Base-by-base conservation (phyloP, 177 flowering plant genomes). In the Vitis hybrid region DNA sequence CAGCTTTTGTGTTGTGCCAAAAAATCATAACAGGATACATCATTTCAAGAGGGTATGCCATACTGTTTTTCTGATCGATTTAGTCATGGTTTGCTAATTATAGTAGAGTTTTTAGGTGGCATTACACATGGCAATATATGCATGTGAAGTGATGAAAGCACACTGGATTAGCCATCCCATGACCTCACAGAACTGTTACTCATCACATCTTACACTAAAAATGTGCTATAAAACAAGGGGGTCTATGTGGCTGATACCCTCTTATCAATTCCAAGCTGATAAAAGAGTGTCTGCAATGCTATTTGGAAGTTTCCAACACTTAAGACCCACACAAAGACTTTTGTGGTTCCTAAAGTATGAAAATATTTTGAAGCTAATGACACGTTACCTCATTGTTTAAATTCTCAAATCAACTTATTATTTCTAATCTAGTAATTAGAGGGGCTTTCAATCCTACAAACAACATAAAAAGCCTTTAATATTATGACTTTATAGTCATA, bases 261-360 rank as follows among this genome's bases (percentile, higher is more conserved):
- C 51, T 5, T 58, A 39, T 39, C 7, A 66, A 68, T 68, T 74
- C 52, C 69, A 66, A 58, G 71, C 67, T 60, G 68, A 59, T 58
- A 58, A 64, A 65, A 45, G 33, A 53, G 53, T 52, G 61, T 64
- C 51, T 18, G 31, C 12, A 22, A 15, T 21, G 53, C 13, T 15
- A 29, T 73, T 65, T 70, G 72, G 66, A 72, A 56, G 70, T 62
- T 75, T 75, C 63, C 33, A 62, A 45, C 66, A n/a, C 16, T 14
- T 50, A 4, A 66, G 48, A 68, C 61, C 73, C 55, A 62, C 53
- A 19, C 5, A 50, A 57, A 71, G 58, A 71, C n/a, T 59, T 48
- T 10, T 45, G 48, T 60, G 39, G 13, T 15, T 13, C 48, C 29
- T 19, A 15, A n/a, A 33, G 57, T 16, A 62, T 12, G 2, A 14